phyloP scores from a whole-genome alignment of 495 filamentous ascomycete genomes.

The Daldinia decipiens region DNA sequence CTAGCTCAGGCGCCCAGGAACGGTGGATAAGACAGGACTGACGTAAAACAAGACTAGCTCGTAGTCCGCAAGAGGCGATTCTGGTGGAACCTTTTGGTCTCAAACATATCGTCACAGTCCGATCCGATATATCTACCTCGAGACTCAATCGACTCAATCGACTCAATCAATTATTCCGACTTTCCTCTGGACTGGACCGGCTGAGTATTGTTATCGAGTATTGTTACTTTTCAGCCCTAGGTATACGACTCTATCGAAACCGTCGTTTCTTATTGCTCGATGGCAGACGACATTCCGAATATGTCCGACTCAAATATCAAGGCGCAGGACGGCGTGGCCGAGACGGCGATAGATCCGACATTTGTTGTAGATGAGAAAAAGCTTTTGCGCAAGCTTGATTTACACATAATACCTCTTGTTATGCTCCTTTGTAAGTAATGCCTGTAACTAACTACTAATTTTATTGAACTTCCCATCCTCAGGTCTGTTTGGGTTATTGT shows the following conservation, averaged over 20 bases:
- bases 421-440: constrained; percentile 51
- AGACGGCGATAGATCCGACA: constrained; percentile 18
- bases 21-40: constrained; percentile 14
- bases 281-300: constrained; percentile 23
- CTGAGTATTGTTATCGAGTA: not conserved
- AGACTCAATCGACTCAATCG: not conserved
- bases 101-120: constrained; percentile 10
- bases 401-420: constrained; percentile 51
- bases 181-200: not conserved
- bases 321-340: constrained; percentile 24
- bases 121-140: constrained; percentile 13
- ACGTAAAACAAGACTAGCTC: constrained; percentile 22
- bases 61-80: constrained; percentile 13
- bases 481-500: not conserved
- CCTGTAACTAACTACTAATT: not conserved
- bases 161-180: constrained; percentile 1
- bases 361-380: constrained; percentile 47
- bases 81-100: constrained; percentile 32
- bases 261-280: not conserved
- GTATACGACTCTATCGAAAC: not conserved
- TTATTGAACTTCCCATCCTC: not conserved
- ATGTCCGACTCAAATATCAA: constrained; percentile 37
- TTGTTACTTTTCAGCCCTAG: not conserved
- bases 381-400: constrained; percentile 53
- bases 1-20: not conserved